Conservation (phyloP, 2,329 filamentous ascomycete genomes). For the Cladosporium cucumerinum region DNA sequence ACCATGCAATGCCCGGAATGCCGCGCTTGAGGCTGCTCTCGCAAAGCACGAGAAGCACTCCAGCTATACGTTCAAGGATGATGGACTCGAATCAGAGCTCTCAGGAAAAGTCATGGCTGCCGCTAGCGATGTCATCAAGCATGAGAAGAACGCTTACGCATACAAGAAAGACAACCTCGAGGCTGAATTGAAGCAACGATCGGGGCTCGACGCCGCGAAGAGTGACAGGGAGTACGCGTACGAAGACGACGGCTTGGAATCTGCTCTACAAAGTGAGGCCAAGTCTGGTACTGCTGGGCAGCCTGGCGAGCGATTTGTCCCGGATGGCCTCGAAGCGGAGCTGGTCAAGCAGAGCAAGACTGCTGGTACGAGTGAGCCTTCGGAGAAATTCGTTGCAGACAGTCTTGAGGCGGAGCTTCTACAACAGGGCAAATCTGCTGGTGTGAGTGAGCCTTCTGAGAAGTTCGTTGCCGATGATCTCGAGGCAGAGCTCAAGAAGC, state of each 20-base stretch:
- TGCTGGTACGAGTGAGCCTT: not conserved
- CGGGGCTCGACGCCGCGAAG: not conserved
- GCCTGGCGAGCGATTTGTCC: not conserved
- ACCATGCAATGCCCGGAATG: not conserved
- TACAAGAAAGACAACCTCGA: constrained; percentile 8
- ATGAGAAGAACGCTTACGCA: not conserved
- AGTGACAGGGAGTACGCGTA: constrained; percentile 6
- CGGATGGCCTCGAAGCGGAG: constrained; percentile 13
- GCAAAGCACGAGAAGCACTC: constrained; percentile 25
- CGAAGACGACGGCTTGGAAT: constrained; percentile 16
- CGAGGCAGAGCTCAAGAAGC: constrained; percentile 6
- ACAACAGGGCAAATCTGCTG: not conserved
- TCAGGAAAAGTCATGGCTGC: not conserved
- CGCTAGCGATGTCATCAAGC: not conserved
- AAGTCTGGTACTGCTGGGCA: not conserved
- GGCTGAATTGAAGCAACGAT: not conserved
- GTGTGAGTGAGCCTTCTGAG: not conserved
- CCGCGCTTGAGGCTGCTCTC: constrained; percentile 24
- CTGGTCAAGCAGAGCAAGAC: constrained; percentile 4
- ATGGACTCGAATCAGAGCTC: constrained; percentile 26
- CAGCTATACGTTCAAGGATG: constrained; percentile 22
- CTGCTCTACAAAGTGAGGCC: not conserved
- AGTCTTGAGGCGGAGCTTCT: not conserved
- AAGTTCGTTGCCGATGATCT: not conserved
- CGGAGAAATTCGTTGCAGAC: not conserved